These are phyloP conservation scores for Penicillium nordicum DNA, from an alignment of 2,329 filamentous ascomycete genomes.

Conservation along the genomic window DNA sequence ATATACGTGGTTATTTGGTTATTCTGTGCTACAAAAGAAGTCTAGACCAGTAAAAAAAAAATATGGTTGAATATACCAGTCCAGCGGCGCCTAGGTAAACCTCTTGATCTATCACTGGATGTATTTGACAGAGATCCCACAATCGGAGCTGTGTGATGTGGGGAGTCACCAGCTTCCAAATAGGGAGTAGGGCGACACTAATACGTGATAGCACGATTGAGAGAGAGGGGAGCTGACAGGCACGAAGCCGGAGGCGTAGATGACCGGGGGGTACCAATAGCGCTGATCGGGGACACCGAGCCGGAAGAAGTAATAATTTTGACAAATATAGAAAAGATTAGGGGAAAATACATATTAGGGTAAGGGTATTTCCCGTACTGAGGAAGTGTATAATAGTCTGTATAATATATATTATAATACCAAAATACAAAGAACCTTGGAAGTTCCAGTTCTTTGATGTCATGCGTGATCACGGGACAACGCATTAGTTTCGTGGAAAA, in stretches of 20 bases:
- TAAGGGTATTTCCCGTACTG: slow-evolving; percentile 21
- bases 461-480: slow-evolving; percentile 26
- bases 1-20: not conserved
- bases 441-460: slow-evolving; percentile 11
- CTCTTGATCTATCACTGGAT: not conserved
- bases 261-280: slow-evolving; percentile 22
- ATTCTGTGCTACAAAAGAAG: not conserved
- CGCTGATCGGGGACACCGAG: slow-evolving; percentile 20
- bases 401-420: not conserved
- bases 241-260: slow-evolving; percentile 18
- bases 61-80: not conserved
- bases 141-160: slow-evolving; percentile 5
- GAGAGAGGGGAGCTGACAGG: slow-evolving; percentile 16
- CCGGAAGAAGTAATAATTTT: slow-evolving; percentile 12
- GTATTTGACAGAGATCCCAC: not conserved
- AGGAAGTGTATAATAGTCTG: not conserved
- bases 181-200: slow-evolving; percentile 1
- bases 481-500: slow-evolving; percentile 20
- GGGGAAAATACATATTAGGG: not conserved
- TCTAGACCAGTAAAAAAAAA: not conserved
- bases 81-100: not conserved
- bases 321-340: slow-evolving; percentile 13
- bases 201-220: slow-evolving; percentile 3
- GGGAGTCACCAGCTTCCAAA: not conserved
- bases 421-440: not conserved